Conservation (phyloP, 345 rosid genomes). For the Aquilaria sinensis region DNA sequence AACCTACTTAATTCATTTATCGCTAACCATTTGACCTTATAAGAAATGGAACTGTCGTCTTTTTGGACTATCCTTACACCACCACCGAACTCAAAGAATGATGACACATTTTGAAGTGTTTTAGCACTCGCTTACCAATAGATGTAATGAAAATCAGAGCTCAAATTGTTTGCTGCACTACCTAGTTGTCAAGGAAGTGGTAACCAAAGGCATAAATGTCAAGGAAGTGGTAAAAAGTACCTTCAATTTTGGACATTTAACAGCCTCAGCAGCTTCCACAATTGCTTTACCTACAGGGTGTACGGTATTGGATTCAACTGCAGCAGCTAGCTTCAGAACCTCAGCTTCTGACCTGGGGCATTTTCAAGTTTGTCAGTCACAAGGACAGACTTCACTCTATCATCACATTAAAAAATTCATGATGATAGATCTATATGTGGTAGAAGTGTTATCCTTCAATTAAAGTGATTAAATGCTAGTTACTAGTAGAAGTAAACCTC, state of each 20-base stretch:
- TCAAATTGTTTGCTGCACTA: too few species aligned
- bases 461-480: conserved; percentile 4
- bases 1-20: too few species aligned
- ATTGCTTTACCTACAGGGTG: conserved; percentile 98
- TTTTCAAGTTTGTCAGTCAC: conserved; percentile 38
- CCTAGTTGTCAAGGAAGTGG: neutral
- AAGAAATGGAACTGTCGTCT: too few species aligned
- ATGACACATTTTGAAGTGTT: too few species aligned
- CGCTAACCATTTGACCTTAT: too few species aligned
- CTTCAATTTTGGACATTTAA: conserved; percentile 40
- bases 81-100: too few species aligned
- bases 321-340: conserved; percentile 79
- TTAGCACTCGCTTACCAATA: too few species aligned
- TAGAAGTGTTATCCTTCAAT: neutral
- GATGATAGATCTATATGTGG: neutral
- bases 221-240: conserved; percentile 25
- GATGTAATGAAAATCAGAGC: too few species aligned
- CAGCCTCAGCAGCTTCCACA: conserved; percentile 68
- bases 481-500: conserved; percentile 42
- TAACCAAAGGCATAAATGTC: conserved; percentile 6
- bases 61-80: too few species aligned
- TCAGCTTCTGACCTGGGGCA: conserved; percentile 56
- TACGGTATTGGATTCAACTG: conserved; percentile 82
- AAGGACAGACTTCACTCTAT: conserved; percentile 10
- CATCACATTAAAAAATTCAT: neutral